These are phyloP conservation scores for Kernera saxatilis DNA, from an alignment of 345 rosid genomes.

Conservation along the genomic window DNA sequence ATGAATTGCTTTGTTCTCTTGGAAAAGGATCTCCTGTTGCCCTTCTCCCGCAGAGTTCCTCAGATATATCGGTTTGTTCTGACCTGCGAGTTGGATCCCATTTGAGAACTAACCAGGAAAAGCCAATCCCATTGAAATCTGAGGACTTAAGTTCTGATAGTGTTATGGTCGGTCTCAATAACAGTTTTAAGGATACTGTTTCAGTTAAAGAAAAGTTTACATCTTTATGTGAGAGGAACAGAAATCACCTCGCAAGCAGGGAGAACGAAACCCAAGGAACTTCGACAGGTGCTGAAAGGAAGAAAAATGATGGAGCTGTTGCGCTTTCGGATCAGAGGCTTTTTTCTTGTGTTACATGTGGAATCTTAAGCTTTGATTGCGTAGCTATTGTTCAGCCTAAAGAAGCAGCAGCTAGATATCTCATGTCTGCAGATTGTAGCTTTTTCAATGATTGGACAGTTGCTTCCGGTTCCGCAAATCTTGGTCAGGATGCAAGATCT, in stretches of 20 bases:
- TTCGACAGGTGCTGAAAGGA: constrained; percentile 27
- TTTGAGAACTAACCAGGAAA: constrained; percentile 36
- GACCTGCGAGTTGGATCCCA: constrained; percentile 68
- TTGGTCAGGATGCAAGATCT: constrained; percentile 31
- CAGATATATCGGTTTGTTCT: constrained; percentile 61
- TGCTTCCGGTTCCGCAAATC: constrained; percentile 46
- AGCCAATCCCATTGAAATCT: constrained; percentile 34
- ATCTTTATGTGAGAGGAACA: constrained; percentile 51
- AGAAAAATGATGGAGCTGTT: constrained; percentile 33
- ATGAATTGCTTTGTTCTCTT: constrained; percentile 61
- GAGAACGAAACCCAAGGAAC: background rate
- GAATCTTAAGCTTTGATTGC: constrained; percentile 79
- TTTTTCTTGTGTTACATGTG: constrained; percentile 88
- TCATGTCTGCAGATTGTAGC: constrained; percentile 91
- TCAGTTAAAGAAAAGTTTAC: constrained; percentile 55
- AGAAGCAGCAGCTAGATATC: constrained; percentile 72
- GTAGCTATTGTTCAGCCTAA: constrained; percentile 81
- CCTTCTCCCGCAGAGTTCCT: constrained; percentile 71
- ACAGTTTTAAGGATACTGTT: constrained; percentile 32
- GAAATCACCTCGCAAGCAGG: background rate
- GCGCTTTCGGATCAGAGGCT: constrained; percentile 78
- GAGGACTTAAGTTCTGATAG: constrained; percentile 31
- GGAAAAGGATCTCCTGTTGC: constrained; percentile 74
- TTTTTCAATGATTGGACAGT: constrained; percentile 77
- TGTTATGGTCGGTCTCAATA: background rate